These are phyloP conservation scores for Yamadazyma blattariae DNA, from an alignment of 1,139 yeast genomes.

Conservation along the genomic window DNA sequence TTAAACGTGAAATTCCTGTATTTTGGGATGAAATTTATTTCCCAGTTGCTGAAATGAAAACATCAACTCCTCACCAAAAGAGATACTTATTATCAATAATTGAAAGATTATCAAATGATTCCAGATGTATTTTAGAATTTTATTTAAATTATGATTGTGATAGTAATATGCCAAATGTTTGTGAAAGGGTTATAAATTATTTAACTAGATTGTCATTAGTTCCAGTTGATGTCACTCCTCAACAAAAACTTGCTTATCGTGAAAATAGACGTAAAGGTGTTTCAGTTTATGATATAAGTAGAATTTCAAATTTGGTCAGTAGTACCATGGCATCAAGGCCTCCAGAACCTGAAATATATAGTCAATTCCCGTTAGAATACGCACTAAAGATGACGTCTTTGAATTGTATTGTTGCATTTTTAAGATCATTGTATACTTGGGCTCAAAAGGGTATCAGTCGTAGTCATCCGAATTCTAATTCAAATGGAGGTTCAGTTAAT, in stretches of 20 bases:
- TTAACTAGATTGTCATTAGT: constrained; percentile 71
- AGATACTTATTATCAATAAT: constrained; percentile 77
- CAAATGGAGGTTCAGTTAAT: constrained; percentile 4
- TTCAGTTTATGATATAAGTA: constrained; percentile 71
- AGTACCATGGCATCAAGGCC: constrained; percentile 60
- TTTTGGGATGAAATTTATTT: constrained; percentile 90
- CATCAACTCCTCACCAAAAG: constrained; percentile 91
- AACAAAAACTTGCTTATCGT: constrained; percentile 63
- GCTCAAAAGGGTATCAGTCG: constrained; percentile 65
- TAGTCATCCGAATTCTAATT: neutral
- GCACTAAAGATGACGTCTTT: constrained; percentile 81
- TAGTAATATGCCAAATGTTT: constrained; percentile 74
- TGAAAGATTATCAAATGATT: constrained; percentile 81
- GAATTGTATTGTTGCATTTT: constrained; percentile 75
- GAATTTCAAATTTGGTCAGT: constrained; percentile 74
- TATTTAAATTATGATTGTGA: constrained; percentile 96
- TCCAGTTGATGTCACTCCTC: constrained; percentile 67
- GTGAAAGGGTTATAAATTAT: constrained; percentile 78
- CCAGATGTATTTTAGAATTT: constrained; percentile 86
- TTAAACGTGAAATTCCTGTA: constrained; percentile 90
- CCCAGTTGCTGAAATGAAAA: constrained; percentile 88
- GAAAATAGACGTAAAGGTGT: constrained; percentile 61
- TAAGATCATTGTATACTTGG: constrained; percentile 83
- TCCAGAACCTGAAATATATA: constrained; percentile 56
- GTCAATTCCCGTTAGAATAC: constrained; percentile 70